These are phyloP conservation scores for Paradendryphiella salina DNA, from an alignment of 2,329 filamentous ascomycete genomes.

Conservation along the genomic window DNA sequence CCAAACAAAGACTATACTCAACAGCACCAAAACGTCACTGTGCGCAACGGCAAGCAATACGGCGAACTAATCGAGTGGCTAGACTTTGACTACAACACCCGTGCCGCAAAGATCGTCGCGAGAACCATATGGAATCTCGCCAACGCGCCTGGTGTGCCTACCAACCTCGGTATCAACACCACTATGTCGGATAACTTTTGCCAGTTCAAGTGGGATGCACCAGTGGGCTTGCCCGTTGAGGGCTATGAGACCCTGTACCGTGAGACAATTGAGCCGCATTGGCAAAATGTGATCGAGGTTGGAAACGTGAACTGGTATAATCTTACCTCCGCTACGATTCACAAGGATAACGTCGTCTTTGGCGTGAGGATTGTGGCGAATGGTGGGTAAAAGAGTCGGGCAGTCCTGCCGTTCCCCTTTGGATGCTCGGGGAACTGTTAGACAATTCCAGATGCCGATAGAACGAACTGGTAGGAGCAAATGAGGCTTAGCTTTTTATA, in stretches of 20 bases:
- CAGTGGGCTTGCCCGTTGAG: constrained; percentile 46
- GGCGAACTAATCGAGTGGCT: constrained; percentile 58
- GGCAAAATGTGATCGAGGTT: constrained; percentile 53
- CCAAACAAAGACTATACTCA: constrained; percentile 59
- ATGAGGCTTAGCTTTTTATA: too few species aligned
- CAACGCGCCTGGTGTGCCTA: constrained; percentile 53
- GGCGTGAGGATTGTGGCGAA: constrained; percentile 55
- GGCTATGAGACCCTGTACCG: constrained; percentile 60
- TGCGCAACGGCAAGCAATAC: constrained; percentile 54
- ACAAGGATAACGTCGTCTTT: constrained; percentile 60
- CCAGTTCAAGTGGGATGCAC: constrained; percentile 52
- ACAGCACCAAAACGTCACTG: constrained; percentile 58
- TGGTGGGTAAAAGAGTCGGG: constrained; percentile 54
- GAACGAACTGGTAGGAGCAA: too few species aligned
- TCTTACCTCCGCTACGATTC: constrained; percentile 51
- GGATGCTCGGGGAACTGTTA: constrained; percentile 23
- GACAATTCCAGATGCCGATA: too few species aligned
- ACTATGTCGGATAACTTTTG: constrained; percentile 53
- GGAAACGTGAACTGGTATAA: constrained; percentile 47
- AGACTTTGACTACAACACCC: constrained; percentile 57
- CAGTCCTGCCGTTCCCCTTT: constrained; percentile 48
- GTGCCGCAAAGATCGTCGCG: constrained; percentile 58
- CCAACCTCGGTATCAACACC: constrained; percentile 53
- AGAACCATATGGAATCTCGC: constrained; percentile 58
- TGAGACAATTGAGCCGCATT: constrained; percentile 54